These are phyloP conservation scores for Diaporthe sp. DNA, from an alignment of 2,329 filamentous ascomycete species.

Conservation along the genomic window DNA sequence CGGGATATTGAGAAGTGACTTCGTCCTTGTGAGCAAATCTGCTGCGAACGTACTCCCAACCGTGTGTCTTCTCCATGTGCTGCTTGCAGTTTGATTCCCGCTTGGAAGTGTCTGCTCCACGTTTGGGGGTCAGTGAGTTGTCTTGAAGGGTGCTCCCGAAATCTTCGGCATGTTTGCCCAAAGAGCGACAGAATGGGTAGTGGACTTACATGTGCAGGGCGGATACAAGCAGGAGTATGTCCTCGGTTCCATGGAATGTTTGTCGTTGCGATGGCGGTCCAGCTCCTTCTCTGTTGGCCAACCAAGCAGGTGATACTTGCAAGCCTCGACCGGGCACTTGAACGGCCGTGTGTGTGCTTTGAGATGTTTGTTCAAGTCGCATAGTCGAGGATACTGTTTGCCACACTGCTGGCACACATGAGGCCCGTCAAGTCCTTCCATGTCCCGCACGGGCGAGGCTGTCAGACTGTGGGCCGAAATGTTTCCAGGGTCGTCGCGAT, in stretches of 20 bases:
- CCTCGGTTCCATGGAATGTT: slow-evolving; percentile 76
- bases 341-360: slow-evolving; percentile 54
- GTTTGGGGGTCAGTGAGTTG: not conserved
- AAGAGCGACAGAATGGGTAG: not conserved
- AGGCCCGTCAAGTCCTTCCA: slow-evolving; percentile 24
- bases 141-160: not conserved
- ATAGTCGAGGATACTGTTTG: slow-evolving; percentile 49
- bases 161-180: not conserved
- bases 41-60: slow-evolving; percentile 79
- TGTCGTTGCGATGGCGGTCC: slow-evolving; percentile 83
- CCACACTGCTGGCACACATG: slow-evolving; percentile 47
- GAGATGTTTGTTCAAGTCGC: slow-evolving; percentile 53
- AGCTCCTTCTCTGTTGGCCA: slow-evolving; percentile 87
- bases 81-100: slow-evolving; percentile 87
- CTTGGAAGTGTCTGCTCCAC: slow-evolving; percentile 72
- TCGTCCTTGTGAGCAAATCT: slow-evolving; percentile 61
- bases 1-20: not conserved
- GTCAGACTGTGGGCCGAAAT: slow-evolving; percentile 16
- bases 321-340: slow-evolving; percentile 77
- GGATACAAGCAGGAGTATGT: slow-evolving; percentile 76
- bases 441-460: slow-evolving; percentile 28
- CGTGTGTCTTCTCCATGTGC: slow-evolving; percentile 87
- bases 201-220: slow-evolving; percentile 68
- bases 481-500: slow-evolving; percentile 22
- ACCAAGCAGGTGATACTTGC: slow-evolving; percentile 78